These are phyloP conservation scores for Spergularia azorica DNA, from an alignment of 179 eudicot genomes.

Conservation along the genomic window DNA sequence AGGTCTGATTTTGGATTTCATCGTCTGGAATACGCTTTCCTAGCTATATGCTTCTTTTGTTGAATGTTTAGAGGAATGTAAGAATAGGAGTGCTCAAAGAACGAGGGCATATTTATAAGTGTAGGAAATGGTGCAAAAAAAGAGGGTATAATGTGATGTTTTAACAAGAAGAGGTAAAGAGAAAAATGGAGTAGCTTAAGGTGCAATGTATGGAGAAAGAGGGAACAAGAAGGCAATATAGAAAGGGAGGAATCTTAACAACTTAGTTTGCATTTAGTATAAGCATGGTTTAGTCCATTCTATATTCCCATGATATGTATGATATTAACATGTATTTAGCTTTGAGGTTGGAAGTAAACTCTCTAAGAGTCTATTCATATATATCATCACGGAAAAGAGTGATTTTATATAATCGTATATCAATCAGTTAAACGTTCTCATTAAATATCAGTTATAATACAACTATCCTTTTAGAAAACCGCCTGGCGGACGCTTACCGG, in stretches of 20 bases:
- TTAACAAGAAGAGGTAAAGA: not conserved
- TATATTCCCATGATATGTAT: not conserved
- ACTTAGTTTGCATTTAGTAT: not conserved
- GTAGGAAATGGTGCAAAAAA: not conserved
- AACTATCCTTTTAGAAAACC: too few relatives aligned
- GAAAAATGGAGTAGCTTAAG: slow-evolving; percentile 44
- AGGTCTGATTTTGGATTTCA: slow-evolving; percentile 26
- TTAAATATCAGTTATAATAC: too few relatives aligned
- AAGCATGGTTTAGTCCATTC: not conserved
- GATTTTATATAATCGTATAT: too few relatives aligned
- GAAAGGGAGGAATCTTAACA: not conserved
- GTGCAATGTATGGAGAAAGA: slow-evolving; percentile 28
- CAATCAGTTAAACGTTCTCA: too few relatives aligned
- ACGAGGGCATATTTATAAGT: slow-evolving; percentile 20
- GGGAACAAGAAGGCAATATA: slow-evolving; percentile 28
- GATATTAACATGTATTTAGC: too few relatives aligned
- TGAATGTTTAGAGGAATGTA: not conserved
- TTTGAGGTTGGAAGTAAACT: too few relatives aligned
- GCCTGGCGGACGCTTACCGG: too few relatives aligned
- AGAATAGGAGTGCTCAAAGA: too few relatives aligned
- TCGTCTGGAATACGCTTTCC: slow-evolving; percentile 5
- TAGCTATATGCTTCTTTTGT: not conserved
- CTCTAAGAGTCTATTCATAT: too few relatives aligned
- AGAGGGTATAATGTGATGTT: slow-evolving; percentile 22
- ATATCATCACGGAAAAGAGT: too few relatives aligned